phyloP scores from a whole-genome alignment of 2,329 filamentous ascomycete genomes.

The Penicillium sclerotiorum region DNA sequence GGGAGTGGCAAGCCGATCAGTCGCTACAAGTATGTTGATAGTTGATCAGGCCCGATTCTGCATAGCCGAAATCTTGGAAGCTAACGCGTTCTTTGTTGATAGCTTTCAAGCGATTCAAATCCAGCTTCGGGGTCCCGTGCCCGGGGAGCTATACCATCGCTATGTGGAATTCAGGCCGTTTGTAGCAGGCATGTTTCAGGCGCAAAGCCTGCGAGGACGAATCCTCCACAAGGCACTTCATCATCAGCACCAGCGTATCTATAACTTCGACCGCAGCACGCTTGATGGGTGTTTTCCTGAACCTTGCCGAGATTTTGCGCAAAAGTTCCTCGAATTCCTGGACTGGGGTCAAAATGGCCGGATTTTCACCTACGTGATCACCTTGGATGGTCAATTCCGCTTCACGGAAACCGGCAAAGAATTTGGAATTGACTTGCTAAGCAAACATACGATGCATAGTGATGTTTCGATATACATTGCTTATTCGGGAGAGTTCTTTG shows the following conservation, averaged over 20 bases:
- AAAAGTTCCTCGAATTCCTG: constrained; percentile 81
- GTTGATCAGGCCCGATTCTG: too few species aligned
- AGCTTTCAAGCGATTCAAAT: constrained; percentile 94
- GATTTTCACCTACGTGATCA: constrained; percentile 90
- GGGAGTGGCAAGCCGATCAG: constrained; percentile 59
- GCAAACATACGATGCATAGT: constrained; percentile 96
- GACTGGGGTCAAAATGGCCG: constrained; percentile 85
- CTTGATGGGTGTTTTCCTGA: constrained; percentile 69
- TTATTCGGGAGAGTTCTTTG: constrained; percentile 90
- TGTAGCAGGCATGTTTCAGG: constrained; percentile 84
- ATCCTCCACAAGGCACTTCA: constrained; percentile 83
- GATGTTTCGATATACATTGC: constrained; percentile 90
- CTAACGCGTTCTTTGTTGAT: not conserved
- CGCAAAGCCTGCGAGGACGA: constrained; percentile 73
- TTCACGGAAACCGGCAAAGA: constrained; percentile 97
- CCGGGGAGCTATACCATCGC: constrained; percentile 79
- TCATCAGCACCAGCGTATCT: constrained; percentile 85
- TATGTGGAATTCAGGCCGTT: constrained; percentile 93
- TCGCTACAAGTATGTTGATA: constrained; percentile 73
- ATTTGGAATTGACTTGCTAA: constrained; percentile 89
- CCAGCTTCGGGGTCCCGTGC: constrained; percentile 81
- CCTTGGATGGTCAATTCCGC: constrained; percentile 79
- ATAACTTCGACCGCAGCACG: constrained; percentile 81
- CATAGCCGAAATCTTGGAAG: too few species aligned
- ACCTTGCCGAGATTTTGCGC: constrained; percentile 69